These are phyloP conservation scores for Daldinia eschscholtzii DNA, from an alignment of 2,329 filamentous ascomycete genomes.

Conservation along the genomic window DNA sequence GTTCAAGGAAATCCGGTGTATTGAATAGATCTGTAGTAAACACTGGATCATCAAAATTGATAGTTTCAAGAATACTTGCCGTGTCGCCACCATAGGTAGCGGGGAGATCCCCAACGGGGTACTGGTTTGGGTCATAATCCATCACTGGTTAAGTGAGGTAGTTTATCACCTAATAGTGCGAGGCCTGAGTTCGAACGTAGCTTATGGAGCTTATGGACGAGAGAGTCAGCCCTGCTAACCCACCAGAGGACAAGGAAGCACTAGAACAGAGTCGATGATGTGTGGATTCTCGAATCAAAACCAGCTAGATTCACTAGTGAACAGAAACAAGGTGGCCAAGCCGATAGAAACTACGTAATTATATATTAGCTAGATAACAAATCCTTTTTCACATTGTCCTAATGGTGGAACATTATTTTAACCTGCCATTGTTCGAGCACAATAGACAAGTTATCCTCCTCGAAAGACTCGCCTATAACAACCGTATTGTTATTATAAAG, in stretches of 20 bases:
- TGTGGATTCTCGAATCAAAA: background rate
- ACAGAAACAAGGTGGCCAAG: too few relatives aligned
- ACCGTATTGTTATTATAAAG: conserved; percentile 26
- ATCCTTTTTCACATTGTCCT: conserved; percentile 2
- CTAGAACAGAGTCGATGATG: background rate
- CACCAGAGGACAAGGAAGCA: conserved; percentile 16
- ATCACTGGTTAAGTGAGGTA: conserved; percentile 8
- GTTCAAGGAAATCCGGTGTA: conserved; percentile 5
- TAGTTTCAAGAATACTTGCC: background rate
- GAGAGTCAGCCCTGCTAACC: conserved; percentile 26
- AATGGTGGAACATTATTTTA: background rate
- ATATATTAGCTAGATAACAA: conserved; percentile 11
- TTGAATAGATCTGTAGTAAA: background rate
- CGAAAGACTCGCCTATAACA: conserved; percentile 8
- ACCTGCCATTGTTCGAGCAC: conserved; percentile 20
- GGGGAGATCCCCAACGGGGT: conserved; percentile 20
- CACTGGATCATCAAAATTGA: conserved; percentile 18
- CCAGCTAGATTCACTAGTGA: background rate
- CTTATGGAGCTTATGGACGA: background rate
- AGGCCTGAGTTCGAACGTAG: conserved; percentile 7
- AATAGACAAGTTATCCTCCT: background rate
- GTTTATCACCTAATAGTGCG: conserved; percentile 29
- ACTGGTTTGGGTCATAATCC: conserved; percentile 1
- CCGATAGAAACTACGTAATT: background rate
- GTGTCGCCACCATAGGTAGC: background rate